Base-by-base conservation (phyloP, 106 monocot species). In the Gastrodia elata region DNA sequence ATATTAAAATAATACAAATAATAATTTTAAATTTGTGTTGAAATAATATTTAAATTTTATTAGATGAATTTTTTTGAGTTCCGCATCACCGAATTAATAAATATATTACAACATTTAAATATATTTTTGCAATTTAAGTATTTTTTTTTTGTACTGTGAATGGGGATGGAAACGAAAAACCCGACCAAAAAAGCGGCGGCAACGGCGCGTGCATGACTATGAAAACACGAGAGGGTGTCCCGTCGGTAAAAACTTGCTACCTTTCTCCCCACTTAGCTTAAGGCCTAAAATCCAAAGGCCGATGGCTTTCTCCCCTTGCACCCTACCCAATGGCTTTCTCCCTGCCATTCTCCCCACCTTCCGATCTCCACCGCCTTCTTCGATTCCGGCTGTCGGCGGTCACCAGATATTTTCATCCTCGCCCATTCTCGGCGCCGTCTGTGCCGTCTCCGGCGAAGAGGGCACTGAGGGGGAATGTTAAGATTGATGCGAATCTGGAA, bases 381-480 rank as follows among this genome's bases (percentile, higher is more conserved):
- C 39, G 36, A 39, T 41, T 69, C 20, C 69, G 69, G 25, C 25
- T 40, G 25, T n/a, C 69, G 40, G 69, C 69, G 24, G 40, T 69
- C 24, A 40, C 69, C 4, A 40, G 40, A 25, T 38, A 8, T 1
- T 40, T 22, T 1, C 35, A n/a, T 40, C 7, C 69, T 24, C 20
- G 40, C 69, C 26, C 39, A 39, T 69, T 37, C 18, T 37, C 16
- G 1, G 13, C 67, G 8, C 30, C 61, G 61, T n/a, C 52, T 3
- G 67, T 39, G 25, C 69, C 25, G 26, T 24, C 39, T 25, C 40
- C 40, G 24, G 69, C 11, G 69, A 69, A 69, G 39, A 26, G 5
- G 69, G 69, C 26, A 11, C 24, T 10, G 69, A 61, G 14, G 32
- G 32, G 15, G 64, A 69, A 69, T 40, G 39, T 3, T 7, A 16